Percentiles rank a stretch among this genome's conserved stretches.
Conservation (phyloP, 495 filamentous ascomycete genomes). For the Neurospora sp. region DNA sequence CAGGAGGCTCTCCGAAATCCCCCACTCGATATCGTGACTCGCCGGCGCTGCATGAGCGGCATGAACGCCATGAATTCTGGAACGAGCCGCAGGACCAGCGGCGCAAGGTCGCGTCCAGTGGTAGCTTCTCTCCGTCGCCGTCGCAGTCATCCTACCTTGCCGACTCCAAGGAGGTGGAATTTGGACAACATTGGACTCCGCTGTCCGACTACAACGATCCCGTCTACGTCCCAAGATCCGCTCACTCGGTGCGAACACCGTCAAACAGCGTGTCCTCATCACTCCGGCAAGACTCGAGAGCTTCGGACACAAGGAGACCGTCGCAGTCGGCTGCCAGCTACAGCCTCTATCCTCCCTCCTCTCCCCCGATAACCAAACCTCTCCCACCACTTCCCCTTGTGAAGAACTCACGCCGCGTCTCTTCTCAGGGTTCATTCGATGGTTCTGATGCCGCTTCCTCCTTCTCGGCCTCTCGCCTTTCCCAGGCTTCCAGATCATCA, state of each 20-base stretch:
- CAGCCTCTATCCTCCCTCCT: constrained; percentile 17
- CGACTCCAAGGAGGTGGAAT: background rate
- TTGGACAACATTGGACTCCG: constrained; percentile 1
- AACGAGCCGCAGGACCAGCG: background rate
- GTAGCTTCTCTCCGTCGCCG: background rate
- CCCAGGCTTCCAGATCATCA: constrained; percentile 5
- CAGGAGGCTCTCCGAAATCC: background rate
- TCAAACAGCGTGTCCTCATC: constrained; percentile 5
- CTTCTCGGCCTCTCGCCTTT: constrained; percentile 10
- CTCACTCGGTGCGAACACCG: background rate
- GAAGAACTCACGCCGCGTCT: constrained; percentile 8
- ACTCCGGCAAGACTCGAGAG: constrained; percentile 11
- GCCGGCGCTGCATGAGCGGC: constrained; percentile 3
- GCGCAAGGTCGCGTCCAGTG: background rate
- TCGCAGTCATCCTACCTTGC: background rate
- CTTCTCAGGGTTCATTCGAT: constrained; percentile 12
- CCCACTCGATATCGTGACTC: background rate
- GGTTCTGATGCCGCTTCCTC: constrained; percentile 7
- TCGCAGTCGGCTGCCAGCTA: constrained; percentile 9
- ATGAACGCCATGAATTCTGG: constrained; percentile 2
- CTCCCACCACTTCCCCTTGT: constrained; percentile 14
- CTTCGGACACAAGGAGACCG: constrained; percentile 16
- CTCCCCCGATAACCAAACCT: constrained; percentile 12
- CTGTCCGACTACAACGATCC: constrained; percentile 5
- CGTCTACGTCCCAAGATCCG: constrained; percentile 4